Evolutionary conservation across 1,284 basidiomycete species (phyloP), one percentile per base, ranked within the genome.

Genomic region (Ganoderma boninense): DNA sequence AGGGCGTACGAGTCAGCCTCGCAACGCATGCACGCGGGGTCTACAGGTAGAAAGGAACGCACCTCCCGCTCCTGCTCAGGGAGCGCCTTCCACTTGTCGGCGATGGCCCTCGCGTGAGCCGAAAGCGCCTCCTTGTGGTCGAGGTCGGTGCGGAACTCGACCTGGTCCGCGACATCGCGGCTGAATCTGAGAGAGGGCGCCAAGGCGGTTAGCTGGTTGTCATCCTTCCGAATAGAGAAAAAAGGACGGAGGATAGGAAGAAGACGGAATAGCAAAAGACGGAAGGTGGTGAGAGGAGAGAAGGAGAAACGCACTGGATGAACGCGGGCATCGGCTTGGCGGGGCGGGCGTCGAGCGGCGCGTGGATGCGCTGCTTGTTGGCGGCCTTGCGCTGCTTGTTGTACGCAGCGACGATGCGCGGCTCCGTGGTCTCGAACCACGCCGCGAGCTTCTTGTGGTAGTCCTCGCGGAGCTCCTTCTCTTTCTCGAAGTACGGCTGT

Each of bases 371-470:
- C 18, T 1, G 16, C 35, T 62, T 52, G 40, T 57, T 43, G n/a
- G 35, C 18, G 4, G 66, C 66, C 26, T 18, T 62, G 61, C 66
- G 66, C 49, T 73, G 72, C 18, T 44, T 64, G 62, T 74, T 74
- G 56, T 73, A 32, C n/a, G 73, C 72, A 38, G 67, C 65, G 14
- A 76, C 13, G 43, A 74, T 60, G 8, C 32, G n/a, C 40, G 72
- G 72, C 64, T 71, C 68, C 54, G 65, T 59, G 1, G 46, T 69
- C 29, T 57, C 40, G 40, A 65, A 49, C 62, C 71, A 77, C n/a
- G 70, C 72, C 38, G 69, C 59, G n/a, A 67, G 62, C n/a, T 49
- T 59, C 68, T 69, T 64, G 43, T 62, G 32, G 40, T 68, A 72
- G 7, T 67, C 63, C 35, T 56, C 57, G 4, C 13, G 5, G 11